These are phyloP conservation scores for Brassica rapa DNA, from an alignment of 345 rosid species.

Conservation along the genomic window DNA sequence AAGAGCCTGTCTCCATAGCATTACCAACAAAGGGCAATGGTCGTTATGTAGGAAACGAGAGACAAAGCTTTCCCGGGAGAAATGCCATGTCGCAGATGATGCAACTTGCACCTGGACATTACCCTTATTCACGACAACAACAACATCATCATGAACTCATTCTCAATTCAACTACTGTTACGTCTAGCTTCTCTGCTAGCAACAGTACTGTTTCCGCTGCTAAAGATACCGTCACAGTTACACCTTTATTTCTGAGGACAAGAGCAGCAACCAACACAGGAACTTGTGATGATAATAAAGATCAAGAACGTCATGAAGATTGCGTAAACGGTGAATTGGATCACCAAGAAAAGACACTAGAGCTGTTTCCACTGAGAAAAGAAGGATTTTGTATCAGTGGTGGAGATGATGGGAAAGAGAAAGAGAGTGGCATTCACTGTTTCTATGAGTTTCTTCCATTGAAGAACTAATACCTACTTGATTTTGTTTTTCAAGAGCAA, in stretches of 20 bases:
- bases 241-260: conserved; percentile 19
- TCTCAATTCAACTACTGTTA: conserved; percentile 42
- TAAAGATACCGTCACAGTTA: conserved; percentile 20
- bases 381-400: conserved; percentile 34
- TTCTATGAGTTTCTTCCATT: conserved; percentile 85
- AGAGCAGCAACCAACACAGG: conserved; percentile 39
- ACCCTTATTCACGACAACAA: conserved; percentile 43
- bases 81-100: conserved; percentile 72
- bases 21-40: conserved; percentile 21
- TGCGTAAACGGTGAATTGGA: conserved; percentile 31
- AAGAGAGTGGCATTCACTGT: conserved; percentile 44
- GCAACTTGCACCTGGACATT: conserved; percentile 46
- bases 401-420: conserved; percentile 38
- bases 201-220: conserved; percentile 19
- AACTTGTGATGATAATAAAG: conserved; percentile 32
- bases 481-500: background rate
- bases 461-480: conserved; percentile 39
- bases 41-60: conserved; percentile 25
- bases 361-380: conserved; percentile 65
- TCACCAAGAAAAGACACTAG: conserved; percentile 61
- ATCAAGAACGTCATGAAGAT: conserved; percentile 38
- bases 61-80: conserved; percentile 48
- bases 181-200: conserved; percentile 26
- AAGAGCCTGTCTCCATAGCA: conserved; percentile 20
- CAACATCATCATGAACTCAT: conserved; percentile 44